Evolutionary conservation across 2,329 filamentous ascomycete genomes (phyloP).

Genomic region (Exophiala dermatitidis): DNA sequence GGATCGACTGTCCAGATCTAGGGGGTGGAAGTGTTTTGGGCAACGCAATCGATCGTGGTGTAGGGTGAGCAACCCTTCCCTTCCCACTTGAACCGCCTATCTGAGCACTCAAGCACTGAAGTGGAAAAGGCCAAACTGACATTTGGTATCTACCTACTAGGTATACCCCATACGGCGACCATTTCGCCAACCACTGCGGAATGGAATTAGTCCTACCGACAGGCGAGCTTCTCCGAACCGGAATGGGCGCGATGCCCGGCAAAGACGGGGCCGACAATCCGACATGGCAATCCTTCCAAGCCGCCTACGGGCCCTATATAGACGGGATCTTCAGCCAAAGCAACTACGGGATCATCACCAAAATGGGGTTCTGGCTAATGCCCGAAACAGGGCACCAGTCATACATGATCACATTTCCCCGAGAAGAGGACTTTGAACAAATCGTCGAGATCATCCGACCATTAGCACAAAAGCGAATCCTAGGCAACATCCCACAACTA

Average conservation of each 20-base stretch:
- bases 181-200: conserved; percentile 42
- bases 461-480: conserved; percentile 27
- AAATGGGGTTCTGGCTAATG: conserved; percentile 27
- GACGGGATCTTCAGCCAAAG: conserved; percentile 32
- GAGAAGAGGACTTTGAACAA: conserved; percentile 33
- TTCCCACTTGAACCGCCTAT: not conserved
- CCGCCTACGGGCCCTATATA: conserved; percentile 33
- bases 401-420: conserved; percentile 38
- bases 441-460: conserved; percentile 36
- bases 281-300: conserved; percentile 28
- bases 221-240: conserved; percentile 36
- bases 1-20: conserved; percentile 45
- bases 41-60: conserved; percentile 44
- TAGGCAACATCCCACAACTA: conserved; percentile 31
- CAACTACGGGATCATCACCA: conserved; percentile 31
- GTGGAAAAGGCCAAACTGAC: not conserved
- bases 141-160: conserved; percentile 1
- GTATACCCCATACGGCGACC: conserved; percentile 35
- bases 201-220: conserved; percentile 40
- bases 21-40: conserved; percentile 47
- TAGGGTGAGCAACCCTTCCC: conserved; percentile 28
- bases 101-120: too few relatives aligned
- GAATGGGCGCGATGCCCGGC: conserved; percentile 34
- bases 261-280: conserved; percentile 32
- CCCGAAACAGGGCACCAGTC: conserved; percentile 34